Evolutionary conservation across 1,139 yeast genomes (phyloP).

Genomic region (Candida gigantensis): DNA sequence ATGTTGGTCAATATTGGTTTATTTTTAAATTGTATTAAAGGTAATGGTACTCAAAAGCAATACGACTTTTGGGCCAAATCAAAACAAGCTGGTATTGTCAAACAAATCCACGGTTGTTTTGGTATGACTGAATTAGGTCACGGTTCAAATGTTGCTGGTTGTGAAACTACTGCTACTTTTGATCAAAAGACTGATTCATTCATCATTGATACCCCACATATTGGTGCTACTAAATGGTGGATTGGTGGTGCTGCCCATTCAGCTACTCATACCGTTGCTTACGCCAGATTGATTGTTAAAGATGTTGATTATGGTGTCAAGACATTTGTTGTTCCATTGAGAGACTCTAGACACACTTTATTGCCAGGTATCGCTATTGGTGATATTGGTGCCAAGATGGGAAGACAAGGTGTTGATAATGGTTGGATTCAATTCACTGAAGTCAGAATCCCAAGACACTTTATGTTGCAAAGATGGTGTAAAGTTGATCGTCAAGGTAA

Average conservation of each 20-base stretch:
- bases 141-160: conserved; percentile 90
- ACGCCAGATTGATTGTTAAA: conserved; percentile 78
- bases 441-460: conserved; percentile 81
- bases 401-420: conserved; percentile 84
- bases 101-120: conserved; percentile 83
- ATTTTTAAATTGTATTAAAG: conserved; percentile 47
- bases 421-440: conserved; percentile 91
- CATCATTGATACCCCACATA: conserved; percentile 79
- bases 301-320: conserved; percentile 90
- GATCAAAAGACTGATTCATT: conserved; percentile 67
- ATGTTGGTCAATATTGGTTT: conserved; percentile 54
- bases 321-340: conserved; percentile 84
- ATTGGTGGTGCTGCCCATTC: conserved; percentile 97
- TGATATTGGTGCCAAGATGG: conserved; percentile 94
- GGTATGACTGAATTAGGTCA: conserved; percentile 95
- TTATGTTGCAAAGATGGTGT: conserved; percentile 79
- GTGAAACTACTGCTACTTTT: conserved; percentile 89
- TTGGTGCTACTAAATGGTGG: conserved; percentile 98
- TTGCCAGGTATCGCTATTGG: conserved; percentile 82
- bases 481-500: conserved; percentile 69
- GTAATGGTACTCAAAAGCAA: conserved; percentile 55
- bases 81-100: conserved; percentile 66
- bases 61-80: conserved; percentile 72
- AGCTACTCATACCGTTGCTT: conserved; percentile 79
- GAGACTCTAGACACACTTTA: conserved; percentile 71